Evolutionary conservation across 2,329 filamentous ascomycete species (phyloP), one percentile per base, ranked within the genome.

Genomic region (Acephala macrosclerotiorum): DNA sequence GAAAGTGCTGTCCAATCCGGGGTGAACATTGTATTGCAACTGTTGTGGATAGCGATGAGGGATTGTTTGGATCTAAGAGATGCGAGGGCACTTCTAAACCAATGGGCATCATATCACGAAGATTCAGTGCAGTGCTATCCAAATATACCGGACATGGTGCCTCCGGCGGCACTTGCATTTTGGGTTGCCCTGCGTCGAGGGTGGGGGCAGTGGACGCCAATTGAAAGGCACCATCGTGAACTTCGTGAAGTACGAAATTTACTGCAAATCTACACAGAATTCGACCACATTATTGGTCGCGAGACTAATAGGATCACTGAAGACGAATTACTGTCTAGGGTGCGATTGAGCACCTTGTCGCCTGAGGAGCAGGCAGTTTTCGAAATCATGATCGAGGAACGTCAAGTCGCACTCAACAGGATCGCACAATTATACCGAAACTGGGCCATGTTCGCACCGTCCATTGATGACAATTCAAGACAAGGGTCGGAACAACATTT

Each of bases 121-220:
- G 22, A 4, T 1, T 5, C 22, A 18, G 49, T 11, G 14, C 49
- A 53, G 14, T 3, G 1, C 8, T 57, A 57, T 9, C 55, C 16
- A 12, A 40, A 38, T 14, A 20, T 57, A 14, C 33, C 55, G 3
- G 11, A 20, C 14, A 35, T 36, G 29, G 9, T 57, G 1, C 55
- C 55, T n/a, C 18, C 20, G 1, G 20, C 55, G 12, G 55, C 20
- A n/a, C 33, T 57, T 11, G 35, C 35, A 18, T 57, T 57, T 18
- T 57, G 55, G 55, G 33, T 38, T 38, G 55, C 55, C 4, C 16
- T 57, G 33, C 29, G 55, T 22, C 29, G 35, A 38, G 55, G 55
- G 8, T 57, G 55, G 55, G 55, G 55, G 7, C 5, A 8, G 1
- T 57, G 55, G 55, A 25, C 6, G 12, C 55, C 55, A 57, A 25